Conservation (phyloP, 108 stramenopile genomes). For the Aureococcus anophagefferens region DNA sequence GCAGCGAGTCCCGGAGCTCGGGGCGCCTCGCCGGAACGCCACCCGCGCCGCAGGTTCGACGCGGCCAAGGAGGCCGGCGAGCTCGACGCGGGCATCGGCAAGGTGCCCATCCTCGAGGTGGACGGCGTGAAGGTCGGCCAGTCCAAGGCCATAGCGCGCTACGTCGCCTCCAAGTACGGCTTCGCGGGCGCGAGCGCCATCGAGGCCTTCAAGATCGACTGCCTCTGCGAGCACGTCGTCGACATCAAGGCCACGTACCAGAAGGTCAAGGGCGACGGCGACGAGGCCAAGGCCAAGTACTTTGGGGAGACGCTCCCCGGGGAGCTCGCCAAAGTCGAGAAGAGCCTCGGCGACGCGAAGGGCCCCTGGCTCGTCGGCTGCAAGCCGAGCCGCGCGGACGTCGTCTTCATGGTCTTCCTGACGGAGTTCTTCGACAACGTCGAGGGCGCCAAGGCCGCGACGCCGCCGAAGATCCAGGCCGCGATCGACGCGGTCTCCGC, state of each 20-base stretch:
- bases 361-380: not conserved
- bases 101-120: conserved; percentile 49
- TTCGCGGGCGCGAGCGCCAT: not conserved
- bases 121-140: conserved; percentile 46
- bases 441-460: conserved; percentile 38
- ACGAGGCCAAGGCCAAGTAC: conserved; percentile 37
- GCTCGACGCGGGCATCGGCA: conserved; percentile 45
- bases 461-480: conserved; percentile 30
- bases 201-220: conserved; percentile 23
- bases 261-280: conserved; percentile 41
- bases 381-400: not conserved
- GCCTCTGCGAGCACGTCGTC: conserved; percentile 53
- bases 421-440: conserved; percentile 36
- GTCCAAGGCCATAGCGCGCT: conserved; percentile 55
- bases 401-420: not conserved
- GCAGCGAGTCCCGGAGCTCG: too few relatives aligned
- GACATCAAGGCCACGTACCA: conserved; percentile 49
- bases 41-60: too few relatives aligned
- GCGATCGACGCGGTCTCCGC: conserved; percentile 35
- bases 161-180: conserved; percentile 11
- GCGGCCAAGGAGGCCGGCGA: conserved; percentile 49
- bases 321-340: conserved; percentile 44
- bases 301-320: conserved; percentile 43
- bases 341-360: conserved; percentile 17
- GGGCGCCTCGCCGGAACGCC: too few relatives aligned